Evolutionary conservation across 2,329 filamentous ascomycete genomes (phyloP), one percentile per base, ranked within the genome.

Genomic region (Neobulgaria alba): DNA sequence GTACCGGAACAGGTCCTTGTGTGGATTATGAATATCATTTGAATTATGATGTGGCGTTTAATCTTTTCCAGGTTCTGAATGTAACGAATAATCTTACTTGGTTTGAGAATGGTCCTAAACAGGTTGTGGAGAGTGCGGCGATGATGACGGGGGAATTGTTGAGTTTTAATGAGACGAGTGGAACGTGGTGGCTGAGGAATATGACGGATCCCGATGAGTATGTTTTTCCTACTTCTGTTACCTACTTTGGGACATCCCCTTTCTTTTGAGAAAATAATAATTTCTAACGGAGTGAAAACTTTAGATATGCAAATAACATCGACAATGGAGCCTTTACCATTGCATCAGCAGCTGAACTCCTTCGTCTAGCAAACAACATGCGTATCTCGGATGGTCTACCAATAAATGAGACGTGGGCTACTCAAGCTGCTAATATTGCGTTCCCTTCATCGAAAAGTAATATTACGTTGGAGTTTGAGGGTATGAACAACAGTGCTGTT

Each of bases 11-110:
- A 3, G 73, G 73, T 2, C 69, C 73, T 18, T 85, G 80, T 57
- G 81, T 78, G 51, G 79, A 85, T 57, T 84, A 85, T 49, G 70
- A 85, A 55, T 85, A 85, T 51, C 80, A 85, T 57, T 52, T 85
- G 29, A 84, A 84, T 50, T 77, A 78, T 5, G 80, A 84, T 49
- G 82, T 85, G 49, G 77, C 74, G 0, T 63, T 82, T 20, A 60
- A 60, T 36, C 29, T 60, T n/a, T 36, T 58, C 5, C 57, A 61
- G 34, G 44, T 52, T 17, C 50, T 57, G 31, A 59, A 59, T 20
- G 54, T 59, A 32, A 63, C 57, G 3, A 56, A 60, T 3, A 57
- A 61, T 26, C 47, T 52, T 15, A 59, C 58, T 5, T 59, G 56
- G 50, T 60, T 61, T 29, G 47, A 59, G n/a, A 50, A 58, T 38